Base-by-base conservation (phyloP, 2,329 filamentous ascomycete species). In the Ilyonectria robusta region DNA sequence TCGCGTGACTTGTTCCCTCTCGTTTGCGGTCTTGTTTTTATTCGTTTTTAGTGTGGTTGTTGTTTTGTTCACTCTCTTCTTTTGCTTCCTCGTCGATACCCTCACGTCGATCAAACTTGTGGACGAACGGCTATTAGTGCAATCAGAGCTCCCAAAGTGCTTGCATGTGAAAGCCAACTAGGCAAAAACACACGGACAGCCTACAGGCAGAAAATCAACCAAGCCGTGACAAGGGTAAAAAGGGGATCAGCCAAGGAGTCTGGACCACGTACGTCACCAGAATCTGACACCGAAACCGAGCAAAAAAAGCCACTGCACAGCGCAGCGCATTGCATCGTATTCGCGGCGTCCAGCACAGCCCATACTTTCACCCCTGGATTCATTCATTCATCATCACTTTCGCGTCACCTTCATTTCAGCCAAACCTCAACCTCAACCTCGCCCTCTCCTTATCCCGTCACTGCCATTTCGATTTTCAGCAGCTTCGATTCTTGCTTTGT, bases 1-100 rank as follows among this genome's bases (percentile, higher is more conserved):
- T 75, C 72, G 72, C 72, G 72, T 75, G 72, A 75, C 71, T 62
- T 62, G 42, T 46, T 55, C 26, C 58, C 71, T 70, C 65, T 6
- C 7, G 8, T n/a, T n/a, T 42, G 40, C 19, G 15, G 37, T 19
- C 4, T 62, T 66, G 65, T 46, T 57, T 51, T 37, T 42, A 69
- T 17, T 59, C 48, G 4, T 47, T 29, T 50, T 19, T 42, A 33
- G 10, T 48, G 46, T 42, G 40, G n/a, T 54, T 10, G 8, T 9
- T 26, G 37, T 40, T 37, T 19, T 48, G 42, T 11, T 40, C 33
- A 9, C 29, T 5, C 19, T 35, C 29, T 65, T 40, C 46, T 51
- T 60, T 42, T 60, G n/a, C 17, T 37, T 21, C 55, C 48, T 42
- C 26, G 15, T n/a, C 48, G 37, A 47, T 46, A 13, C 42, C 21